Percentiles rank a stretch among this genome's conserved stretches.
These are phyloP conservation scores for Cladosporium sp. DNA, from an alignment of 2,329 filamentous ascomycete genomes.

Conservation along the genomic window DNA sequence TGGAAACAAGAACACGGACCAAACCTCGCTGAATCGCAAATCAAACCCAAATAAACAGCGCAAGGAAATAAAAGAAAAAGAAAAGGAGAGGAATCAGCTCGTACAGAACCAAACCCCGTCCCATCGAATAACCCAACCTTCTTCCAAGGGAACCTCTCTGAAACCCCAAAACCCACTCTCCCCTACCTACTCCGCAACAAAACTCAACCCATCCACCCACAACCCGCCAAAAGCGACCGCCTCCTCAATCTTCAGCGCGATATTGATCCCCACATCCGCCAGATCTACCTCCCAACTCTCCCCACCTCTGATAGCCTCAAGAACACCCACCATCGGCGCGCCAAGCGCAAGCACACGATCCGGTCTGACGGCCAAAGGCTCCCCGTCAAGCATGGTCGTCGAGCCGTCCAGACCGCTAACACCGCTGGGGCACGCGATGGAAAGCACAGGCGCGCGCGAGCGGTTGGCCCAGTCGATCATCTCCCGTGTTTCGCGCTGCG, in stretches of 20 bases:
- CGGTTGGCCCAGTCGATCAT: conserved; percentile 93
- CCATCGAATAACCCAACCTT: no score
- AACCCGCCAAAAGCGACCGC: conserved; percentile 84
- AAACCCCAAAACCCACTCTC: no score
- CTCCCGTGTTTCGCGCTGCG: conserved; percentile 80
- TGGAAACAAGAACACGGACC: no score
- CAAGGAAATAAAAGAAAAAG: no score
- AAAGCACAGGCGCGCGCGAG: conserved; percentile 74
- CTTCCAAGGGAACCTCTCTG: no score
- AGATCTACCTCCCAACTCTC: conserved; percentile 74
- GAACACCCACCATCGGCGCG: conserved; percentile 77
- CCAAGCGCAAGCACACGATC: conserved; percentile 82
- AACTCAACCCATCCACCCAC: conserved; percentile 64
- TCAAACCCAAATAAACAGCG: no score
- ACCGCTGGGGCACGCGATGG: conserved; percentile 88
- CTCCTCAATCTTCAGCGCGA: conserved; percentile 77
- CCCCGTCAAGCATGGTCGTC: conserved; percentile 65
- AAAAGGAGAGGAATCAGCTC: no score
- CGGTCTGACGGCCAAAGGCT: conserved; percentile 73
- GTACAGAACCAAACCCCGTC: no score
- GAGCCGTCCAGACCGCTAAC: conserved; percentile 74
- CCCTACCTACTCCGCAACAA: conserved; percentile 14
- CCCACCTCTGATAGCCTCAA: conserved; percentile 68
- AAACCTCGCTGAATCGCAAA: no score
- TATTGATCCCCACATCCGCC: conserved; percentile 80